phyloP scores from a whole-genome alignment of 1,284 basidiomycete species.

The Puccinia hordei region DNA sequence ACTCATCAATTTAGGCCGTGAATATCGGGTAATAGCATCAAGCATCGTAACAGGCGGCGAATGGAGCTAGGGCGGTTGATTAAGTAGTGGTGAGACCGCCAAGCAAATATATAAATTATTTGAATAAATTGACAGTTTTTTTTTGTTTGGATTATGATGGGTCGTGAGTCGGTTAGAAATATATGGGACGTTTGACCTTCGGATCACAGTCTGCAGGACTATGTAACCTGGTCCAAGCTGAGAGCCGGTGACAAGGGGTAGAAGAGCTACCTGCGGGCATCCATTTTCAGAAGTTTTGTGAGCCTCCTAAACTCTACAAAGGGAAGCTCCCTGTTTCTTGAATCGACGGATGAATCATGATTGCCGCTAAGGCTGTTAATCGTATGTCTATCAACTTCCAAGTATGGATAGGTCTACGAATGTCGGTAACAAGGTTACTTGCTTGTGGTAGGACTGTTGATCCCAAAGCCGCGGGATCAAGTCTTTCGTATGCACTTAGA shows the following conservation, averaged over 20 bases:
- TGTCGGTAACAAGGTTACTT: conserved; percentile 11
- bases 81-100: background rate
- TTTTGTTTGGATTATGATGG: background rate
- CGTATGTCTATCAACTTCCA: conserved; percentile 17
- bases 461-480: conserved; percentile 1
- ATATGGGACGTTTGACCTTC: background rate
- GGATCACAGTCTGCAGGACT: background rate
- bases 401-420: background rate
- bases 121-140: background rate
- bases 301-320: conserved; percentile 8
- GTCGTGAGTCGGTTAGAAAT: background rate
- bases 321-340: background rate
- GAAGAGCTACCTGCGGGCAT: background rate
- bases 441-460: conserved; percentile 12
- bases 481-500: background rate
- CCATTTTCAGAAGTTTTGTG: conserved; percentile 6
- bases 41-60: background rate
- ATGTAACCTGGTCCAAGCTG: background rate
- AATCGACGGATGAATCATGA: conserved; percentile 1
- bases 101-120: background rate
- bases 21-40: background rate
- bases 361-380: conserved; percentile 15
- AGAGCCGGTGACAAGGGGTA: background rate
- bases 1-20: background rate
- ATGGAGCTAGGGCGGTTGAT: background rate